Evolutionary conservation across 2,329 filamentous ascomycete genomes (phyloP), one percentile per base, ranked within the genome.

Genomic region (Cytospora chrysosperma): DNA sequence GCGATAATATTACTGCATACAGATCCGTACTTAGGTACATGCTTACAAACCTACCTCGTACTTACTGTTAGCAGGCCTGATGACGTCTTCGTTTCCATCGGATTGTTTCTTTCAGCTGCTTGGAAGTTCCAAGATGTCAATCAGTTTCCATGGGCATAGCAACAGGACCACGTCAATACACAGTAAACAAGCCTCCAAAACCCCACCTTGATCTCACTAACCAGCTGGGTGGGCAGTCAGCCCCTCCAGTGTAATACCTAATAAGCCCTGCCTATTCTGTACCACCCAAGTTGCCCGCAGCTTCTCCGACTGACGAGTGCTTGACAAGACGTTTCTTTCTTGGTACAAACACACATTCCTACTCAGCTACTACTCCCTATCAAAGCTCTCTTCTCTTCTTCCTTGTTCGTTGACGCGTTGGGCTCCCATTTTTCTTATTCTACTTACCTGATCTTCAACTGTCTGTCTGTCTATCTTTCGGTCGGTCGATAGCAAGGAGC

Each of bases 1-100:
- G 37, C n/a, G 6, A n/a, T 40, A 40, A 40, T 19, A 21, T n/a
- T 24, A 12, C 43, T 21, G 40, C 40, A 37, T 37, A 17, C n/a
- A n/a, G n/a, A n/a, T n/a, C 28, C 9, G 28, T 9, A 30, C 28
- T 9, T 30, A 30, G 8, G 40, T 43, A 19, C 37, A 43, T n/a
- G n/a, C n/a, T n/a, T n/a, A n/a, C n/a, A n/a, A n/a, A n/a, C n/a
- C n/a, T n/a, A n/a, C n/a, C n/a, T n/a, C n/a, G n/a, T n/a, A n/a
- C n/a, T n/a, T n/a, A n/a, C n/a, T n/a, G n/a, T n/a, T 1, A 10
- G 2, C 7, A 24, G 47, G 1, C 27, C 21, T 54, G 51, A 61
- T 61, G 58, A 61, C 58, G 58, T 61, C 58, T 61, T 17, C 4
- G n/a, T n/a, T n/a, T n/a, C n/a, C n/a, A n/a, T n/a, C n/a, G n/a